Evolutionary conservation across 768 basidiomycete genomes (phyloP).

Genomic region (Kockovaella imperatae): DNA sequence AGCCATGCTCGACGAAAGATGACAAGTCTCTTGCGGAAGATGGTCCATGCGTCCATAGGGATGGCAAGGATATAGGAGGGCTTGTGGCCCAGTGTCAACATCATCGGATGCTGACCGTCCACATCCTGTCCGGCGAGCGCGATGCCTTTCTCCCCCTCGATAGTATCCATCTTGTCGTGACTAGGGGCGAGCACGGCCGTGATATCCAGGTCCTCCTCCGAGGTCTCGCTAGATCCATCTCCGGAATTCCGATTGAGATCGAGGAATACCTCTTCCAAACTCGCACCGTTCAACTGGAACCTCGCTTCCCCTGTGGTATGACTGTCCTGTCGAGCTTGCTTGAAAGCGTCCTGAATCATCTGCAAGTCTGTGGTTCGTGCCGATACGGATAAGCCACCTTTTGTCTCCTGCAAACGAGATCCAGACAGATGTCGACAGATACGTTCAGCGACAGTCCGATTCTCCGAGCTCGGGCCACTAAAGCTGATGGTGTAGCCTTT

Average conservation of each 20-base stretch:
- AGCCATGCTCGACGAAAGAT: conserved; percentile 64
- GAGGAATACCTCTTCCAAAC: conserved; percentile 76
- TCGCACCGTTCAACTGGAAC: conserved; percentile 63
- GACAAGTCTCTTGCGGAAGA: conserved; percentile 63
- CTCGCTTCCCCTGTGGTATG: no score
- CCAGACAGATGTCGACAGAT: no score
- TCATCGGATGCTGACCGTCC: no score
- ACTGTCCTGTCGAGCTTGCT: conserved; percentile 46
- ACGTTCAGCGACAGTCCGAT: no score
- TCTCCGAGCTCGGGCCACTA: neutral
- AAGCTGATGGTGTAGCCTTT: conserved; percentile 60
- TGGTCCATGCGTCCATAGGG: conserved; percentile 60
- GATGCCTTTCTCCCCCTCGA: no score
- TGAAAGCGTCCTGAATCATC: conserved; percentile 51
- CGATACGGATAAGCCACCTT: neutral
- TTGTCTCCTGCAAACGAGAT: no score
- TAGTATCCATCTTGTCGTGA: no score
- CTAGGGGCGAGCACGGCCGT: neutral
- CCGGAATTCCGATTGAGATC: conserved; percentile 48
- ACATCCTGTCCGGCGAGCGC: no score
- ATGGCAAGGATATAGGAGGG: conserved; percentile 47
- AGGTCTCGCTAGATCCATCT: neutral
- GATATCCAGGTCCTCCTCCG: neutral
- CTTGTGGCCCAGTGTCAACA: conserved; percentile 42
- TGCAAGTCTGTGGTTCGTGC: neutral